These are phyloP conservation scores for Gossypium lobatum DNA, from an alignment of 441 rosid species.

Conservation along the genomic window DNA sequence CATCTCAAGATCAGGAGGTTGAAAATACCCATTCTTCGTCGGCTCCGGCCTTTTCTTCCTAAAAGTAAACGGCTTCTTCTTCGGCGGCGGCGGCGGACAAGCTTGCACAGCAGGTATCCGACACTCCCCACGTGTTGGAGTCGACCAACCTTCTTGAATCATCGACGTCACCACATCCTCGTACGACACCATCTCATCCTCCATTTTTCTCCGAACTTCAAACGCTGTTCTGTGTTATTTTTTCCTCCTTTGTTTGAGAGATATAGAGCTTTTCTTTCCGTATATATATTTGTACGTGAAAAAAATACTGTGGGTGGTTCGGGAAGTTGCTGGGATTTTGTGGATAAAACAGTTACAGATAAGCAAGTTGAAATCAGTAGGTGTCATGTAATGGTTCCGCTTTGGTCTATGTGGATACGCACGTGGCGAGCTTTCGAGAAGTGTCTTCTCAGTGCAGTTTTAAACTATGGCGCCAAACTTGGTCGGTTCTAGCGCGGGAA, in stretches of 20 bases:
- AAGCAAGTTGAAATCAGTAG: not conserved
- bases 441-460: not conserved
- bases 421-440: constrained; percentile 1
- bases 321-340: constrained; percentile 17
- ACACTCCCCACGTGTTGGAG: constrained; percentile 41
- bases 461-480: constrained; percentile 9
- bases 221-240: not conserved
- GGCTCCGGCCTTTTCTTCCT: constrained; percentile 30
- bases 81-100: constrained; percentile 61
- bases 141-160: constrained; percentile 38
- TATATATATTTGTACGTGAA: not conserved
- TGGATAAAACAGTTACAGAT: constrained; percentile 19
- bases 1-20: constrained; percentile 56
- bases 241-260: not conserved
- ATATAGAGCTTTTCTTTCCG: not conserved
- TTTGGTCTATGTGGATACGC: constrained; percentile 15
- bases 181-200: not conserved
- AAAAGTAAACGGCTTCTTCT: constrained; percentile 34
- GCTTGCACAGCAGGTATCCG: constrained; percentile 33
- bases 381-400: constrained; percentile 7
- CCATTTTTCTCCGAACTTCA: not conserved
- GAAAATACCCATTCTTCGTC: constrained; percentile 52
- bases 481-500: constrained; percentile 14
- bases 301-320: constrained; percentile 16
- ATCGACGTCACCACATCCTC: constrained; percentile 4